These are phyloP conservation scores for Lolium rigidum DNA, from an alignment of 176 grass and related monocot species.

Conservation along the genomic window DNA sequence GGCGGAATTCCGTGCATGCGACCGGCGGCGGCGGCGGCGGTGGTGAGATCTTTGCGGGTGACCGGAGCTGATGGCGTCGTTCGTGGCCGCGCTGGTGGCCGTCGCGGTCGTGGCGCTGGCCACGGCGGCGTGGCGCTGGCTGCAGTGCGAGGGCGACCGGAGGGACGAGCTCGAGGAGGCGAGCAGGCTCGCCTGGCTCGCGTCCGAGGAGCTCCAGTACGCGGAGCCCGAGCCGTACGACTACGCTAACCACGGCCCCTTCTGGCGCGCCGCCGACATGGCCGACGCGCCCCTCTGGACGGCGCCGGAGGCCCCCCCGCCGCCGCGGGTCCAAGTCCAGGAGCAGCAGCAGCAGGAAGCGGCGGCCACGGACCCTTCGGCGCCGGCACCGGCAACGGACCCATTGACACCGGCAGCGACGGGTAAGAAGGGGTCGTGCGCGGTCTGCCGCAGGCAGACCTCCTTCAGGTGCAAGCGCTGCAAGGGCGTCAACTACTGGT, in stretches of 20 bases:
- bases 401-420: not conserved
- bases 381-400: not conserved
- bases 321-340: conserved; percentile 16
- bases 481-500: conserved; percentile 95
- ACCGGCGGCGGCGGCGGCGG: conserved; percentile 3
- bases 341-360: not conserved
- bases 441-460: conserved; percentile 61
- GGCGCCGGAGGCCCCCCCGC: not conserved
- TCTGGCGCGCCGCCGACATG: not conserved
- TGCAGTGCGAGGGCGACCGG: conserved; percentile 53
- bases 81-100: conserved; percentile 23
- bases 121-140: conserved; percentile 29
- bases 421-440: conserved; percentile 52
- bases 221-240: conserved; percentile 49
- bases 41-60: conserved; percentile 44
- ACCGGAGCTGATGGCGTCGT: conserved; percentile 23
- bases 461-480: conserved; percentile 69
- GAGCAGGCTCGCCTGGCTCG: conserved; percentile 53
- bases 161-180: conserved; percentile 51
- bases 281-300: conserved; percentile 25
- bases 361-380: not conserved
- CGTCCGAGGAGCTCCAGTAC: conserved; percentile 57
- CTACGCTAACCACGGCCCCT: conserved; percentile 22
- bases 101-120: conserved; percentile 49
- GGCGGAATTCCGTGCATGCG: conserved; percentile 7